Evolutionary conservation across 83 land plant species (phyloP), one percentile per base, ranked within the genome.

Genomic region (Thuja plicata): DNA sequence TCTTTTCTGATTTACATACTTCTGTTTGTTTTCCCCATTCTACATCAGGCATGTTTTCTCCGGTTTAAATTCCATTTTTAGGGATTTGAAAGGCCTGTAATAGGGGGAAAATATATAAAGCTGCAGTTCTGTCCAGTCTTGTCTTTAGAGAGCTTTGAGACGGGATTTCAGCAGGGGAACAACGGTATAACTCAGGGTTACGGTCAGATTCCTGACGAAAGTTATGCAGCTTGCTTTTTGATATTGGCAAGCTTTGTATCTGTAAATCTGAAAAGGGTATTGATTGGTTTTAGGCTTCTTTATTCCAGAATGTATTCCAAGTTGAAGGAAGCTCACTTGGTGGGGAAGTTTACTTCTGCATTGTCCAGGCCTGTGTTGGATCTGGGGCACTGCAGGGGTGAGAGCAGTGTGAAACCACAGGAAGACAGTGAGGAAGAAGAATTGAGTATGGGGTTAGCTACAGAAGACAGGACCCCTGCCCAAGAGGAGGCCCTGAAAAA

Each of bases 351-450:
- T n/a, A 76, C 90, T 13, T 89, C 90, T 40, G 82, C 88, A 12
- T 77, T 87, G 24, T 71, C 88, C 11, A 76, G 90, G 66, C 90
- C 90, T 37, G 90, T 89, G n/a, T 41, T 89, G 79, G 92, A 91
- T 86, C 88, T 91, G 78, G 89, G 92, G 79, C 90, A 91, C 91
- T 91, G 92, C 88, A n/a, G 87, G 88, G 87, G 87, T 79, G 45
- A 89, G 90, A 78, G 85, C 74, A 87, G 88, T 83, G 71, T 88
- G 30, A 87, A 88, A 46, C 85, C 88, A 19, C 84, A 76, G 48
- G 85, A 77, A 10, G 91, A 89, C 41, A 87, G 21, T 21, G 89
- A 76, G 79, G 85, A 84, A 50, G 89, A 60, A 40, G 37, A 76
- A 35, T 45, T 87, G 3, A 32, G 62, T 21, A 83, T 46, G 85